Conservation (phyloP, 139 green algal species). For the Mesostigma viride region DNA sequence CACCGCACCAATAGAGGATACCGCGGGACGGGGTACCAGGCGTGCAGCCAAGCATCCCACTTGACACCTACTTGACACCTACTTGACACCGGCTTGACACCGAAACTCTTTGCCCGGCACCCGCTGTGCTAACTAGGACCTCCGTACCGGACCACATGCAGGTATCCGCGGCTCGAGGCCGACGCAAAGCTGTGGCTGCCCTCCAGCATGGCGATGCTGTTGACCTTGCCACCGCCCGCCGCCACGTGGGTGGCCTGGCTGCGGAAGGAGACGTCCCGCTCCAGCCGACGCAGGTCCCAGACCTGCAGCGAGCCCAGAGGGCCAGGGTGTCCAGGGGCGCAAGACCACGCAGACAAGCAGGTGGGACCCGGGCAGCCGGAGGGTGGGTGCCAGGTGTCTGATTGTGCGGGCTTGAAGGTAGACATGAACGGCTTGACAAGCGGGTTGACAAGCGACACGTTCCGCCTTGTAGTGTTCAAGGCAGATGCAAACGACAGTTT, state of each 20-base stretch:
- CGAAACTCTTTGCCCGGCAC: too few relatives aligned
- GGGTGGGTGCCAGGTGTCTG: too few relatives aligned
- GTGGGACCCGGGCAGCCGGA: too few relatives aligned
- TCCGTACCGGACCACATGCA: slow-evolving; percentile 47
- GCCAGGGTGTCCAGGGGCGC: too few relatives aligned
- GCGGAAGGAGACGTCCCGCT: slow-evolving; percentile 76
- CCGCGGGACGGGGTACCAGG: not conserved
- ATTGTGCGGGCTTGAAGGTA: too few relatives aligned
- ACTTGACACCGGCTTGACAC: too few relatives aligned
- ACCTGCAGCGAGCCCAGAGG: slow-evolving; percentile 49
- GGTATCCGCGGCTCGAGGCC: slow-evolving; percentile 44
- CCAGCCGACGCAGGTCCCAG: slow-evolving; percentile 77
- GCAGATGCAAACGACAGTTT: too few relatives aligned
- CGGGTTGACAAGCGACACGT: too few relatives aligned
- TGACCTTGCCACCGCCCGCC: slow-evolving; percentile 33
- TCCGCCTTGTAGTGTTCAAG: too few relatives aligned
- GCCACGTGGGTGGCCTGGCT: slow-evolving; percentile 71
- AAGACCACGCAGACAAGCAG: too few relatives aligned
- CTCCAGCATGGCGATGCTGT: slow-evolving; percentile 20
- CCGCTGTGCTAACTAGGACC: not conserved
- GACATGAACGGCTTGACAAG: too few relatives aligned
- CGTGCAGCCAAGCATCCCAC: not conserved
- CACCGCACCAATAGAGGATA: not conserved
- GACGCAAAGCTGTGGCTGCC: slow-evolving; percentile 48
- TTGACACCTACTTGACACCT: too few relatives aligned